Conservation (phyloP, 192 early-diverging fungal species). For the Coemansia sp. region DNA sequence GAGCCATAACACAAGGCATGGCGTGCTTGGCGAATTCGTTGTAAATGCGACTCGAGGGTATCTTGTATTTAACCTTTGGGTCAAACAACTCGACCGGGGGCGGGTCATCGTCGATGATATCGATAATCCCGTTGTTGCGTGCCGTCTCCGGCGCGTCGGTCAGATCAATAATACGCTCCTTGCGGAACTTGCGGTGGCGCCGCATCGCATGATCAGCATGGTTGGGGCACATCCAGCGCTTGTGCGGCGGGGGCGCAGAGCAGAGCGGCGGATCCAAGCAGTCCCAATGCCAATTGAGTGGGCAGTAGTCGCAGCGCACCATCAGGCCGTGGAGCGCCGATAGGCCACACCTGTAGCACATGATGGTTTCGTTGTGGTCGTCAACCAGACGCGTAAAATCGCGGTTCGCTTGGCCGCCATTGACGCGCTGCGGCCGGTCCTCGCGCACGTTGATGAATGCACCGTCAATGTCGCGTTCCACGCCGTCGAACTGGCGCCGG, state of each 20-base stretch:
- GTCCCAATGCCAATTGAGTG: conserved; percentile 56
- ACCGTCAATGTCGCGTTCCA: conserved; percentile 44
- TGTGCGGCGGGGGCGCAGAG: conserved; percentile 38
- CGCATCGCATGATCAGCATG: conserved; percentile 51
- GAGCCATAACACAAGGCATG: background rate
- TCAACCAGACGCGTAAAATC: conserved; percentile 46
- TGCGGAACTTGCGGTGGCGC: conserved; percentile 50
- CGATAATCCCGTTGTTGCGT: conserved; percentile 48
- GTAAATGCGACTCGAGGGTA: conserved; percentile 35
- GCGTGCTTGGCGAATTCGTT: conserved; percentile 28
- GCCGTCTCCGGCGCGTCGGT: conserved; percentile 24
- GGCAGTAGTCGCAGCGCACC: conserved; percentile 54
- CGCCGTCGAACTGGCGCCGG: conserved; percentile 49
- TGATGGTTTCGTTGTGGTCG: conserved; percentile 41
- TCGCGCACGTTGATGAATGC: conserved; percentile 42
- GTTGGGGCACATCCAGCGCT: conserved; percentile 56
- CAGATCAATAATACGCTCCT: conserved; percentile 47
- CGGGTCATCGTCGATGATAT: conserved; percentile 52
- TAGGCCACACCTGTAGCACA: conserved; percentile 53
- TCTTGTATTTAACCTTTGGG: conserved; percentile 48
- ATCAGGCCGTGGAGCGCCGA: conserved; percentile 45
- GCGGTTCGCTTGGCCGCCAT: conserved; percentile 26
- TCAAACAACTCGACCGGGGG: conserved; percentile 44
- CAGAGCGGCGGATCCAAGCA: conserved; percentile 54
- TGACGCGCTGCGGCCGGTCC: conserved; percentile 31